phyloP scores from a whole-genome alignment of 768 basidiomycete genomes.

The Collybiopsis luxurians region DNA sequence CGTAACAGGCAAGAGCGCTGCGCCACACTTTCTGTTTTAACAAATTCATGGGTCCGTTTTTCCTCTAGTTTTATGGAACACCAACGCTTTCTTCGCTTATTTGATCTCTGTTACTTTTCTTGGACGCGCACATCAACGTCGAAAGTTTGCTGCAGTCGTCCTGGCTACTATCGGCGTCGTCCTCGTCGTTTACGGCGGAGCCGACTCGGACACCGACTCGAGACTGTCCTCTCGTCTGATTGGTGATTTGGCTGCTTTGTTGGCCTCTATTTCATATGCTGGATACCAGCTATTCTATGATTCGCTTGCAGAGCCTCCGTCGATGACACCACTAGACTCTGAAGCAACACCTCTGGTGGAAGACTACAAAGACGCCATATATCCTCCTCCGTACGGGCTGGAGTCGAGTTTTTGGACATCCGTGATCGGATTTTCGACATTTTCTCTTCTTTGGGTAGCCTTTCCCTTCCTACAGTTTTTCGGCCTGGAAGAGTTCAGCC shows the following conservation, averaged over 20 bases:
- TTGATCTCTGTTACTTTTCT: neutral
- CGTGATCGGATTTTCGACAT: neutral
- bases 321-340: neutral
- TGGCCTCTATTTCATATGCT: neutral
- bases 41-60: neutral
- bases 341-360: neutral
- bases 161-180: neutral
- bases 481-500: neutral
- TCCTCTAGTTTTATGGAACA: neutral
- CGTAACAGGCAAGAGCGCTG: neutral
- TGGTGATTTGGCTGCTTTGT: neutral
- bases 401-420: constrained; percentile 6
- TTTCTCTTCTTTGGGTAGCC: neutral
- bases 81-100: constrained; percentile 1
- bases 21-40: neutral
- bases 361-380: constrained; percentile 1
- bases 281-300: constrained; percentile 1
- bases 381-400: neutral
- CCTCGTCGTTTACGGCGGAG: neutral
- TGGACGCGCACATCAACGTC: neutral
- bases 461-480: neutral
- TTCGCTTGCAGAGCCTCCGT: neutral
- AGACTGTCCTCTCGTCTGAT: neutral
- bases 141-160: neutral
- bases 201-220: neutral